These are phyloP conservation scores for Pleomassaria siparia DNA, from an alignment of 2,329 filamentous ascomycete species.

Conservation along the genomic window DNA sequence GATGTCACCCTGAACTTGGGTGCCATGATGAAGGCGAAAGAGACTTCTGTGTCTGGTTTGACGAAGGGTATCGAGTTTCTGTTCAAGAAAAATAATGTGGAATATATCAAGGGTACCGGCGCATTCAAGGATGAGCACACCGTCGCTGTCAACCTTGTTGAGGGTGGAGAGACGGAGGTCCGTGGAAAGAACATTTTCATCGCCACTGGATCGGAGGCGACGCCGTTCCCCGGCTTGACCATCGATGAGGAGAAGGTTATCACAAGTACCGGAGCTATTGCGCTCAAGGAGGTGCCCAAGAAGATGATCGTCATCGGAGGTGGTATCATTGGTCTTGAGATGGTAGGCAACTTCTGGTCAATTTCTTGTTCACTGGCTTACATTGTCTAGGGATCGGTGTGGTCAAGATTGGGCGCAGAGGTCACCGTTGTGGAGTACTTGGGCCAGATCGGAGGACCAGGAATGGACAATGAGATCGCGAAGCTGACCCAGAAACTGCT, in stretches of 20 bases:
- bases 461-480: conserved; percentile 93
- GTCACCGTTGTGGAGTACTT: conserved; percentile 98
- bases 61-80: conserved; percentile 98
- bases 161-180: conserved; percentile 86
- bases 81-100: conserved; percentile 98
- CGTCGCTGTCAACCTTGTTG: conserved; percentile 83
- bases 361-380: conserved; percentile 22
- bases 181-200: conserved; percentile 97
- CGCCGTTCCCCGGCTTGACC: conserved; percentile 91
- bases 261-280: conserved; percentile 92
- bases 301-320: conserved; percentile 97
- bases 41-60: conserved; percentile 80
- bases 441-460: conserved; percentile 92
- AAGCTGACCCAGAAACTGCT: conserved; percentile 92
- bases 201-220: conserved; percentile 92
- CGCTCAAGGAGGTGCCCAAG: conserved; percentile 87
- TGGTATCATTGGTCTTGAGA: conserved; percentile 98
- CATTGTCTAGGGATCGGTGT: conserved; percentile 70
- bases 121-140: conserved; percentile 88
- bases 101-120: conserved; percentile 93
- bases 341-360: conserved; percentile 59
- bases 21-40: conserved; percentile 99
- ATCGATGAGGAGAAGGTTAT: conserved; percentile 98
- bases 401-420: conserved; percentile 89
- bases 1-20: conserved; percentile 94